Conservation (phyloP, 257 asterid genomes). For the Solanum habrochaites region DNA sequence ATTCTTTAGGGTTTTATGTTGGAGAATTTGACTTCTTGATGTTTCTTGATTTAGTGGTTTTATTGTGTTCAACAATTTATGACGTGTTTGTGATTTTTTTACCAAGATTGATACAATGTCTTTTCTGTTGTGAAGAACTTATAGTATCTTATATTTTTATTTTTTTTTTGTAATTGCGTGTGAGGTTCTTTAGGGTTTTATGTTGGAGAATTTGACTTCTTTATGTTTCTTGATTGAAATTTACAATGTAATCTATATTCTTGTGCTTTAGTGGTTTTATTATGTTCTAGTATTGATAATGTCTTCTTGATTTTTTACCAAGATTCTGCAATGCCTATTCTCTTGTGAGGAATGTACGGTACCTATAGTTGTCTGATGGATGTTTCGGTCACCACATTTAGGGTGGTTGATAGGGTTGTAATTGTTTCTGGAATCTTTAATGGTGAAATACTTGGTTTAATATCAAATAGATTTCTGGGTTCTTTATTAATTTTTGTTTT, state of each 20-base stretch:
- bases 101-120: too few species aligned
- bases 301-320: not conserved
- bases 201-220: not conserved
- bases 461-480: not conserved
- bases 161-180: not conserved
- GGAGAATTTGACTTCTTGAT: too few species aligned
- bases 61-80: too few species aligned
- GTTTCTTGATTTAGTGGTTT: too few species aligned
- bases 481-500: not conserved
- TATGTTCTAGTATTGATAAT: not conserved
- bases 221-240: not conserved
- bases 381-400: not conserved
- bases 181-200: not conserved
- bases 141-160: not conserved
- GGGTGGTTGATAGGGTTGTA: not conserved
- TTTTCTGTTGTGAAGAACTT: not conserved
- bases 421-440: not conserved
- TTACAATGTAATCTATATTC: not conserved
- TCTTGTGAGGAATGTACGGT: not conserved
- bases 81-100: too few species aligned
- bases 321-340: not conserved
- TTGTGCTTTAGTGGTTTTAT: not conserved
- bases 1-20: too few species aligned
- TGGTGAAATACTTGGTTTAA: not conserved
- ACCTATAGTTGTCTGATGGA: not conserved